A percentile compares a stretch with the other conserved stretches of the same genome.
Evolutionary conservation across 2,329 filamentous ascomycete genomes (phyloP).

Genomic region (Cylindrodendrum hubeiense): DNA sequence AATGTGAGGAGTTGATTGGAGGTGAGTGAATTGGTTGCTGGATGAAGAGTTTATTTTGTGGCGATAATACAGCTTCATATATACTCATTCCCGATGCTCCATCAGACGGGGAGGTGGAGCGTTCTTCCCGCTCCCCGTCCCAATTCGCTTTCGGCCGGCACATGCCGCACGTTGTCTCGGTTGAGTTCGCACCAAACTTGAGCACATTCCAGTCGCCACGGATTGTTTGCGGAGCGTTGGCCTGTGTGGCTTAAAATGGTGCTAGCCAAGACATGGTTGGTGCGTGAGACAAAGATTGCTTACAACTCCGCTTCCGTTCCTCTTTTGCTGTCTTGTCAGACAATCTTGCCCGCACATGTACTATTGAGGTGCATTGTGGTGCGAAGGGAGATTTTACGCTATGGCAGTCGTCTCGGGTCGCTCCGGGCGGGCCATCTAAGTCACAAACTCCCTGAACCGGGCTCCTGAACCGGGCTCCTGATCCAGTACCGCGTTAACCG

Average conservation of each 20-base stretch:
- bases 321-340: neutral
- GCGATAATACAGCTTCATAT: neutral
- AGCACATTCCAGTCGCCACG: conserved; percentile 9
- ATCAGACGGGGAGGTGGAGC: too few species aligned
- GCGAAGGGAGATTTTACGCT: neutral
- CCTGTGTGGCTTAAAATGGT: too few species aligned
- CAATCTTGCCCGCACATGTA: neutral
- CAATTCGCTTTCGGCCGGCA: neutral
- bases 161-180: neutral
- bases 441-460: too few species aligned
- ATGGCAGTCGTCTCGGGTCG: neutral
- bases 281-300: neutral
- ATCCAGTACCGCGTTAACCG: too few species aligned
- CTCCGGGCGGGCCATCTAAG: neutral
- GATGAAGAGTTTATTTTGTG: neutral
- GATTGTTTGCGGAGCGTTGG: neutral
- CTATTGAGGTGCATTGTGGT: too few species aligned
- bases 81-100: neutral
- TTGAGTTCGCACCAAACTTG: neutral
- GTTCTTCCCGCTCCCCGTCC: too few species aligned
- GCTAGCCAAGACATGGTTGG: neutral
- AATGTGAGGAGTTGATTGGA: neutral
- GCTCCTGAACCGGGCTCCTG: too few species aligned
- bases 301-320: too few species aligned
- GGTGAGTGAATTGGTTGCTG: neutral